phyloP scores from a whole-genome alignment of 2,329 filamentous ascomycete genomes.

The Exserohilum turcica region DNA sequence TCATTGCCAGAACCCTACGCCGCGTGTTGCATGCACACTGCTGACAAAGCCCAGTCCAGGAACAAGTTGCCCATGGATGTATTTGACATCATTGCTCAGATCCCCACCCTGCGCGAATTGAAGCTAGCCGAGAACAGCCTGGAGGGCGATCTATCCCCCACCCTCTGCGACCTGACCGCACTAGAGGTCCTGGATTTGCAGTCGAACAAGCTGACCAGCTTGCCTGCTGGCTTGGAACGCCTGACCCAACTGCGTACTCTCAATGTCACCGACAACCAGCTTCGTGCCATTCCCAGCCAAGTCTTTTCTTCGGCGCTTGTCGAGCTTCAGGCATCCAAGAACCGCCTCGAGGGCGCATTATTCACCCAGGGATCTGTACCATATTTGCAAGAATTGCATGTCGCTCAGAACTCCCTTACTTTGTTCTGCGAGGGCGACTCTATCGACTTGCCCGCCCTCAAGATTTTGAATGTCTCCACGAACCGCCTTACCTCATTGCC shows the following conservation, averaged over 20 bases:
- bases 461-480: conserved; percentile 75
- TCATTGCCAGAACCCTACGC: not conserved
- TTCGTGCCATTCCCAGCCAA: conserved; percentile 73
- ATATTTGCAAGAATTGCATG: conserved; percentile 74
- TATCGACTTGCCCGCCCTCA: conserved; percentile 72
- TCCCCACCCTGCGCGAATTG: conserved; percentile 74
- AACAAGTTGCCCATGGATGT: conserved; percentile 77
- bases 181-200: conserved; percentile 84
- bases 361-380: conserved; percentile 67
- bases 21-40: not conserved
- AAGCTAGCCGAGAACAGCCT: conserved; percentile 64
- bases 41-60: conserved; percentile 63
- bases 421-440: conserved; percentile 54
- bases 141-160: conserved; percentile 58
- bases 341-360: conserved; percentile 73
- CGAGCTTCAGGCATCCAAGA: conserved; percentile 77
- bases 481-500: conserved; percentile 79
- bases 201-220: conserved; percentile 73
- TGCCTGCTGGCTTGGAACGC: conserved; percentile 71
- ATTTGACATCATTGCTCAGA: conserved; percentile 74
- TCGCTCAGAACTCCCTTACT: conserved; percentile 75
- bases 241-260: conserved; percentile 73
- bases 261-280: conserved; percentile 78
- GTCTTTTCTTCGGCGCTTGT: conserved; percentile 69
- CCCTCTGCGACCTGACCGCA: conserved; percentile 67